Conservation (phyloP, 2,329 filamentous ascomycete genomes). For the Epichloe typhina region DNA sequence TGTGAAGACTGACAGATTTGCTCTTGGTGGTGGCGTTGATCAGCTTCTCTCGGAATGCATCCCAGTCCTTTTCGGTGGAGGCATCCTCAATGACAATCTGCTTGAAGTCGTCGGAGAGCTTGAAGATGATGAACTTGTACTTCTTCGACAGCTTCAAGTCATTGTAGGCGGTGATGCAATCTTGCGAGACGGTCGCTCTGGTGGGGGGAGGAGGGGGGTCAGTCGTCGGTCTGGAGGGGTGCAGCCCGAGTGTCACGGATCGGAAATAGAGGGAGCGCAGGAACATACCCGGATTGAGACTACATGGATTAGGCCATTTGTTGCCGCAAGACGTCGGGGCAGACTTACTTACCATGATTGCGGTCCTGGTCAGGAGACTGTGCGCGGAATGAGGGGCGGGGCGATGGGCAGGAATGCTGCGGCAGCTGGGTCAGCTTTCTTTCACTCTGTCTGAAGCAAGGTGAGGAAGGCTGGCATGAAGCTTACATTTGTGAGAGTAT, state of each 20-base stretch:
- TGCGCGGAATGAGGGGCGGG: conserved; percentile 13
- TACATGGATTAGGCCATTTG: conserved; percentile 14
- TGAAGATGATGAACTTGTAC: conserved; percentile 80
- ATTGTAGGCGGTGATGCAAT: conserved; percentile 62
- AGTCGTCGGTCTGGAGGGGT: conserved; percentile 8
- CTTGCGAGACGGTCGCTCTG: conserved; percentile 59
- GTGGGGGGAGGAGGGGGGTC: neutral
- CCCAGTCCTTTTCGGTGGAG: conserved; percentile 54
- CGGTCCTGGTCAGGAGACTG: conserved; percentile 19
- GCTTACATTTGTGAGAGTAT: neutral
- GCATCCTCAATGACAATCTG: conserved; percentile 70
- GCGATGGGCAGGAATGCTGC: conserved; percentile 8
- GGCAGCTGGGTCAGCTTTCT: conserved; percentile 1
- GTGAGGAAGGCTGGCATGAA: neutral
- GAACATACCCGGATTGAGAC: conserved; percentile 57
- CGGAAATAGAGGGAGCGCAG: neutral
- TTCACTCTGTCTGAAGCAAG: neutral
- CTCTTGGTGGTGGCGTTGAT: conserved; percentile 59
- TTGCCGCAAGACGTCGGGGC: neutral
- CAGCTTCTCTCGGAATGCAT: conserved; percentile 63
- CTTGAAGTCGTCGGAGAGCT: conserved; percentile 72
- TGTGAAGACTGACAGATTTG: conserved; percentile 40
- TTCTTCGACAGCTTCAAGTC: conserved; percentile 72
- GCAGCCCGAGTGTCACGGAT: neutral
- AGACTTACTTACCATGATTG: conserved; percentile 26